Evolutionary conservation across 768 basidiomycete species (phyloP).

Genomic region (Amanita rubescens): DNA sequence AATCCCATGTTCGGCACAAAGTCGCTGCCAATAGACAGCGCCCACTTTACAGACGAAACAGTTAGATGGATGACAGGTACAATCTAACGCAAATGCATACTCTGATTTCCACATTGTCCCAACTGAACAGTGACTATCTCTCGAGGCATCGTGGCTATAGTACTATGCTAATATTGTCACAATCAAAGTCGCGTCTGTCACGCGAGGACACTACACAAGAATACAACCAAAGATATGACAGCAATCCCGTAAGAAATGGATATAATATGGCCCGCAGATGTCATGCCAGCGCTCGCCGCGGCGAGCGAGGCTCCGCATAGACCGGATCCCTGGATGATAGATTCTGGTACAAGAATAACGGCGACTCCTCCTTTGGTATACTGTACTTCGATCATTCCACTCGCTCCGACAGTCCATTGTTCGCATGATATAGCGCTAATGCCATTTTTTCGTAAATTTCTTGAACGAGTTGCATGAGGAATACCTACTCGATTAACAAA

Average conservation of each 20-base stretch:
- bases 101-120: slow-evolving; percentile 91
- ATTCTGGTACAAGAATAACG: slow-evolving; percentile 43
- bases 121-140: slow-evolving; percentile 81
- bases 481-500: slow-evolving; percentile 48
- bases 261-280: neutral
- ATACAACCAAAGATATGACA: neutral
- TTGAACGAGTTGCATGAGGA: neutral
- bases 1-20: slow-evolving; percentile 98
- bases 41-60: neutral
- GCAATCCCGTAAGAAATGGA: neutral
- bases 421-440: slow-evolving; percentile 54
- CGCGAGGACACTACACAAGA: neutral
- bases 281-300: neutral
- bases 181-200: neutral
- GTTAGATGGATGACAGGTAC: neutral
- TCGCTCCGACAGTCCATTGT: slow-evolving; percentile 63
- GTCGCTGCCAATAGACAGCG: slow-evolving; percentile 60
- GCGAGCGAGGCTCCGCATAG: slow-evolving; percentile 24
- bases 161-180: neutral
- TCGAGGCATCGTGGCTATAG: slow-evolving; percentile 50
- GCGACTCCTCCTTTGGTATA: slow-evolving; percentile 61
- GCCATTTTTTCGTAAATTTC: neutral
- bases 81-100: slow-evolving; percentile 35
- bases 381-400: slow-evolving; percentile 51
- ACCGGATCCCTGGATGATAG: slow-evolving; percentile 27